phyloP scores from a whole-genome alignment of 345 rosid species.

The Eucalyptus victrix region DNA sequence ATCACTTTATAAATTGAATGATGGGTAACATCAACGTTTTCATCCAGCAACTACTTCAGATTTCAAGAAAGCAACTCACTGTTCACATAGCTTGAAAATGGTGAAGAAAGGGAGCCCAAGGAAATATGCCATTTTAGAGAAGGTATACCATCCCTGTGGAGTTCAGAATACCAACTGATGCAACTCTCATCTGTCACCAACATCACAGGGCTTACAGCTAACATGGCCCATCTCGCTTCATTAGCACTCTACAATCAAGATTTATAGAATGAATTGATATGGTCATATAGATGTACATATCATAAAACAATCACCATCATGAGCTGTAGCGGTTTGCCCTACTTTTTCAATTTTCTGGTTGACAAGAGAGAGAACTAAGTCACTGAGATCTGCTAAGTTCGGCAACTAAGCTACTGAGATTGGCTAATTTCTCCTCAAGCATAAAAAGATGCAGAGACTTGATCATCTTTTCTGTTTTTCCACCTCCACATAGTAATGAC shows the following conservation, averaged over 20 bases:
- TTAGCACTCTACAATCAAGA: constrained; percentile 37
- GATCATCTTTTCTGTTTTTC: not conserved
- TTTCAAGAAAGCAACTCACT: constrained; percentile 9
- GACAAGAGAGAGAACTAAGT: not conserved
- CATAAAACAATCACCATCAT: not conserved
- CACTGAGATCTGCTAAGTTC: not conserved
- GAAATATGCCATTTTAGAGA: constrained; percentile 60
- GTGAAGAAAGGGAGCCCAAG: constrained; percentile 21
- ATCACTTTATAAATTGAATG: not conserved
- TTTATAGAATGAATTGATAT: not conserved
- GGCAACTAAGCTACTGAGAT: not conserved
- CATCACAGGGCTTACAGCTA: constrained; percentile 39
- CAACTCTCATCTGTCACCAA: constrained; percentile 60
- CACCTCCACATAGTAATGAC: not conserved
- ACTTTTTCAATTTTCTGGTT: not conserved
- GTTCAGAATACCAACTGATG: constrained; percentile 24
- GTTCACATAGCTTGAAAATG: not conserved
- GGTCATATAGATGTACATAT: not conserved
- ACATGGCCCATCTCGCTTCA: constrained; percentile 60
- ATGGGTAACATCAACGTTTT: not conserved
- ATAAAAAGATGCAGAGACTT: not conserved
- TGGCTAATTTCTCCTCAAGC: not conserved
- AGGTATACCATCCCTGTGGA: constrained; percentile 16
- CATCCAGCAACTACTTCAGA: not conserved
- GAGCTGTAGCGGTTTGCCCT: not conserved